Conservation (phyloP, 2,329 filamentous ascomycete genomes). For the Paecilomyces variotii region DNA sequence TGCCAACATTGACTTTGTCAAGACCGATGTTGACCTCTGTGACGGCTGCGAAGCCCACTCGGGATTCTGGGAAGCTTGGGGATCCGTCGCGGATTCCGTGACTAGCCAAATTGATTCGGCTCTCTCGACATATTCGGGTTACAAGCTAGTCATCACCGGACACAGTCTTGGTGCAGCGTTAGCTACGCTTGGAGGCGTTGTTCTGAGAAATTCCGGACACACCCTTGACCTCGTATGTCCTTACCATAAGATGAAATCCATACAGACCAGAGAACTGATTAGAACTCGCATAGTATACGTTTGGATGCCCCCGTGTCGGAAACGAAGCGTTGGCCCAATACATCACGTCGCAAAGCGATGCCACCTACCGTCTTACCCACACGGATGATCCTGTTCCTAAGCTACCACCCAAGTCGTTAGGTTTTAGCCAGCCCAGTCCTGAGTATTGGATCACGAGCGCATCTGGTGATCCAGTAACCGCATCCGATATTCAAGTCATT, state of each 20-base stretch:
- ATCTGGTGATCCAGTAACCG: conserved; percentile 19
- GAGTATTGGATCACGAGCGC: conserved; percentile 35
- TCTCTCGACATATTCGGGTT: conserved; percentile 29
- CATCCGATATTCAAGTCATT: conserved; percentile 24
- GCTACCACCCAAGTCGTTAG: conserved; percentile 24
- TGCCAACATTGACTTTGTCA: conserved; percentile 17
- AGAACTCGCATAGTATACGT: conserved; percentile 27
- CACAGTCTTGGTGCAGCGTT: conserved; percentile 44
- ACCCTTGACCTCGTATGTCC: conserved; percentile 32
- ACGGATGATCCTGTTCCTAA: conserved; percentile 31
- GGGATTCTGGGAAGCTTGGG: conserved; percentile 43
- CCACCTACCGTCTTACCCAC: conserved; percentile 32
- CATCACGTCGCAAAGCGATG: conserved; percentile 25
- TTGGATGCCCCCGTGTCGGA: conserved; percentile 36
- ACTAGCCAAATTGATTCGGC: conserved; percentile 28
- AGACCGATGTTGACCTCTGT: conserved; percentile 29
- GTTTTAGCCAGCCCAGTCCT: conserved; percentile 29
- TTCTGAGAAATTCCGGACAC: conserved; percentile 30
- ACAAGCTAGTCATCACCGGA: conserved; percentile 36
- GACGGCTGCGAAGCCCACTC: conserved; percentile 29
- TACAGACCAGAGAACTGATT: not conserved
- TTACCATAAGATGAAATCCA: not conserved
- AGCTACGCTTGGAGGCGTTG: conserved; percentile 37
- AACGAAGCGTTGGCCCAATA: conserved; percentile 30
- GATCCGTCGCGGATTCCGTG: conserved; percentile 19